Evolutionary conservation across 352 stramenopile species (phyloP).

Genomic region (Ophiocytium majus): DNA sequence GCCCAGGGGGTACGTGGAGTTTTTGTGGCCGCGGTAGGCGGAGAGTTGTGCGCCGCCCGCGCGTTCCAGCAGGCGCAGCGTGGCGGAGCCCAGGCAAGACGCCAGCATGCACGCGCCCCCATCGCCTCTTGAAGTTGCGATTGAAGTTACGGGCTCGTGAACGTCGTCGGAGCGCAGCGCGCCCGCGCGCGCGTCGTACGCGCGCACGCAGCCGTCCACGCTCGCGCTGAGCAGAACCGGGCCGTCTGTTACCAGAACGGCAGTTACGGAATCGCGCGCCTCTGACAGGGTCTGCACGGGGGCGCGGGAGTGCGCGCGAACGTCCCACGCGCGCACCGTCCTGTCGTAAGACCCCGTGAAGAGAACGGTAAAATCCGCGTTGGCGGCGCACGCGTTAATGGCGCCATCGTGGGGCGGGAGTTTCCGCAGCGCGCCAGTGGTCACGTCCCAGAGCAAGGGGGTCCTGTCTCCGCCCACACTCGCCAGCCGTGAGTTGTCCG

Average conservation of each 20-base stretch:
- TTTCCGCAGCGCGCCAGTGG: constrained; percentile 78
- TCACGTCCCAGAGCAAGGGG: constrained; percentile 80
- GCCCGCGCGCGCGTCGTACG: constrained; percentile 73
- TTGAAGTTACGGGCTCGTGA: constrained; percentile 72
- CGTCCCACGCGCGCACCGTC: constrained; percentile 54
- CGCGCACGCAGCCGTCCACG: constrained; percentile 75
- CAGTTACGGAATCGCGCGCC: constrained; percentile 80
- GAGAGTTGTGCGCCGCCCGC: constrained; percentile 67
- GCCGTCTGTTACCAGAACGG: constrained; percentile 66
- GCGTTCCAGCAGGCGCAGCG: constrained; percentile 72
- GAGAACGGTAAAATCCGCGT: constrained; percentile 72
- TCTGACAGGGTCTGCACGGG: constrained; percentile 79
- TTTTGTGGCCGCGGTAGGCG: constrained; percentile 58
- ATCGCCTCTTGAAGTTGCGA: constrained; percentile 69
- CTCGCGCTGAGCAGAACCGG: constrained; percentile 76
- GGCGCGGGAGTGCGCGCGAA: constrained; percentile 47
- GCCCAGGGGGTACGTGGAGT: neutral
- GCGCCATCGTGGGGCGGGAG: constrained; percentile 76
- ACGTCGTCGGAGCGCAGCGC: constrained; percentile 70
- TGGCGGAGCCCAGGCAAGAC: constrained; percentile 67
- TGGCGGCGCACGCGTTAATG: constrained; percentile 77
- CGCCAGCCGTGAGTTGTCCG: constrained; percentile 78
- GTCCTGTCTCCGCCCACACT: constrained; percentile 77
- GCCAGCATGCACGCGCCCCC: constrained; percentile 73
- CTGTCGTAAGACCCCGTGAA: constrained; percentile 80